phyloP scores from a whole-genome alignment of 1,139 yeast species.

The Kluyveromyces marxianus region DNA sequence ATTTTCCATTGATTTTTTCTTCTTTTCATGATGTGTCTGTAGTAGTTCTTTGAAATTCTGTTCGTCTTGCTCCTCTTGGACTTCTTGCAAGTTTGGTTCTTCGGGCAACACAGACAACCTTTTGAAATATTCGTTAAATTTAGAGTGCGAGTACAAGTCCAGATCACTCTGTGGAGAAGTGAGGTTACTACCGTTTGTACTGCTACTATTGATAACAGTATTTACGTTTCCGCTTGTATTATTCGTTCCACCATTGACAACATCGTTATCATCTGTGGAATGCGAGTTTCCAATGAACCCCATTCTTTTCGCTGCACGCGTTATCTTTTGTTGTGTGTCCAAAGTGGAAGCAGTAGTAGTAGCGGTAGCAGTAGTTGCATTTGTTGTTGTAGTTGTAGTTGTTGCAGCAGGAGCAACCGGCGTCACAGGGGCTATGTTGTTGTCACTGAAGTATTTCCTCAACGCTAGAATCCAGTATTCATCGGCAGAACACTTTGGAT shows the following conservation, averaged over 20 bases:
- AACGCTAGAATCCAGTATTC: conserved; percentile 29
- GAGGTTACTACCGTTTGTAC: conserved; percentile 1
- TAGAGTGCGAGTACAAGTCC: conserved; percentile 30
- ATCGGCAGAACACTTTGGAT: conserved; percentile 15
- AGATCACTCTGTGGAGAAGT: conserved; percentile 13
- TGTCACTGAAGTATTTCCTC: conserved; percentile 22
- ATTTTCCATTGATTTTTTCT: conserved; percentile 27
- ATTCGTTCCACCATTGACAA: no score
- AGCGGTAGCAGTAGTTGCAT: conserved; percentile 5
- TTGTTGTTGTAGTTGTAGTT: not conserved
- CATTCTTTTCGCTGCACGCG: conserved; percentile 63
- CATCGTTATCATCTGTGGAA: conserved; percentile 13
- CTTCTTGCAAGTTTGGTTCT: conserved; percentile 22
- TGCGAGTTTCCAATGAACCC: conserved; percentile 49
- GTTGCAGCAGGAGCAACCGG: no score
- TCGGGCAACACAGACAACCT: conserved; percentile 66
- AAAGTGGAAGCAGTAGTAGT: conserved; percentile 14
- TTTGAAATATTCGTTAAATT: conserved; percentile 62
- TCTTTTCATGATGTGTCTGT: conserved; percentile 5
- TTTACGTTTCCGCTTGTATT: no score
- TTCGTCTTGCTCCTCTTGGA: conserved; percentile 9
- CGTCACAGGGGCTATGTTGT: not conserved
- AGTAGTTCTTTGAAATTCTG: conserved; percentile 2
- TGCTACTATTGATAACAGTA: no score
- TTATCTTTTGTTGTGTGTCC: conserved; percentile 11